phyloP scores from a whole-genome alignment of 2,329 filamentous ascomycete species.

The Harringtonia lauricola region DNA sequence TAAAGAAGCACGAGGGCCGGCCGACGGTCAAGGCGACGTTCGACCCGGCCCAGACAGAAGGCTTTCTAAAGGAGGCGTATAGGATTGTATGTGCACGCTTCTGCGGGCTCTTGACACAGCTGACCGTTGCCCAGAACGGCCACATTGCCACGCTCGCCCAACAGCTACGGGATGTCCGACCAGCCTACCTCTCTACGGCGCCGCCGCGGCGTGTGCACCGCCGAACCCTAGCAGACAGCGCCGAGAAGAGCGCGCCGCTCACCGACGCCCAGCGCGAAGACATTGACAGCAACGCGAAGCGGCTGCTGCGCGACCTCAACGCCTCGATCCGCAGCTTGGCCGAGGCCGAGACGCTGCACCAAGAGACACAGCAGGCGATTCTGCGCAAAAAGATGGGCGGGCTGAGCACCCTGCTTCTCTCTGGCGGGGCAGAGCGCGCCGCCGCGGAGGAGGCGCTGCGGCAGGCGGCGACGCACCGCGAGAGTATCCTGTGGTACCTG shows the following conservation, averaged over 20 bases:
- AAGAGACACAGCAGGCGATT: conserved; percentile 61
- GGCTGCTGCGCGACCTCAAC: conserved; percentile 76
- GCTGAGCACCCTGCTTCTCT: conserved; percentile 16
- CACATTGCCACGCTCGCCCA: conserved; percentile 71
- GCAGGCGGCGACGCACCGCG: conserved; percentile 59
- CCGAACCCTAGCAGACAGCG: conserved; percentile 36
- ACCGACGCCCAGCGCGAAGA: conserved; percentile 75
- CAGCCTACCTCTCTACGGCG: conserved; percentile 80
- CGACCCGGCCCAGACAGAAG: conserved; percentile 52
- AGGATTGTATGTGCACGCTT: conserved; percentile 55
- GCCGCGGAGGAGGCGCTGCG: conserved; percentile 60
- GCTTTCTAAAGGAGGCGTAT: conserved; percentile 89
- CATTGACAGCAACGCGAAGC: conserved; percentile 79
- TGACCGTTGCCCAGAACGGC: conserved; percentile 52
- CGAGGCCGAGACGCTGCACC: conserved; percentile 71
- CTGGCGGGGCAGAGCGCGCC: conserved; percentile 49
- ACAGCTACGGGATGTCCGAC: conserved; percentile 74
- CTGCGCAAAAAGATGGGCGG: conserved; percentile 56
- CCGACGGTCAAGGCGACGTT: conserved; percentile 20
- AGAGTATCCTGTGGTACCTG: conserved; percentile 76
- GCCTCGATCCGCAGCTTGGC: conserved; percentile 68
- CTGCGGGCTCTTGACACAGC: neutral
- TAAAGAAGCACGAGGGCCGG: conserved; percentile 29
- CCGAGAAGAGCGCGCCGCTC: conserved; percentile 41
- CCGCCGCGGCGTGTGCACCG: conserved; percentile 46